Evolutionary conservation across 2,329 filamentous ascomycete species (phyloP), one percentile per base, ranked within the genome.

Genomic region (Fusarium beomiforme): DNA sequence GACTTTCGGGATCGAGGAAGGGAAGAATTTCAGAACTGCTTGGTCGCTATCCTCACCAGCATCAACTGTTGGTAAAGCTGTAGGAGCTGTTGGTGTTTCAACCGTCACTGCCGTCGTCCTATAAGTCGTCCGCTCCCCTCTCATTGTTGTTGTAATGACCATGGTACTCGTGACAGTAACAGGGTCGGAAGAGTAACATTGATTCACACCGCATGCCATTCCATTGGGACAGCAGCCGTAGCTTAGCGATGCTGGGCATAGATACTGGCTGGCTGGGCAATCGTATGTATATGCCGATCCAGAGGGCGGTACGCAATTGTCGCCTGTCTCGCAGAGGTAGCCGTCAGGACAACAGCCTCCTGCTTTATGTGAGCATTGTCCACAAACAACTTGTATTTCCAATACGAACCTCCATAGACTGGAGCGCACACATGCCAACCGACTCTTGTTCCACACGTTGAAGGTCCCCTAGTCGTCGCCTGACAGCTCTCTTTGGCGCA

Each of bases 181-280:
- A 3, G 85, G 82, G 0, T 78, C 79, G 0, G 84, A 86, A 3
- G 83, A 80, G 64, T 86, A 89, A 72, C 88, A 90, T 51, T 80
- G 77, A 26, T 78, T 78, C 29, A 73, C 61, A 5, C 82, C 87
- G 71, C 88, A 90, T 29, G 77, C 84, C 81, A 86, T 83, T 8
- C 84, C 84, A 49, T 77, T 82, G 5, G 77, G 78, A 73, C 88
- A 90, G 69, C 88, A 90, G 0, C 87, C 88, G 62, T 83, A 86
- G 55, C 83, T 84, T 7, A 86, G 70, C 2, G 85, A 86, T 8
- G 83, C 72, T 3, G 88, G 83, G 62, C 88, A 90, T 6, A 83
- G 78, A 59, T 82, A 85, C 49, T 83, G 85, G 64, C 78, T 81
- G 4, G 79, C 69, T 9, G 82, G 82, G 56, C 88, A 90, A 19